Base-by-base conservation (phyloP, 768 basidiomycete species). In the Boletus coccyginus region DNA sequence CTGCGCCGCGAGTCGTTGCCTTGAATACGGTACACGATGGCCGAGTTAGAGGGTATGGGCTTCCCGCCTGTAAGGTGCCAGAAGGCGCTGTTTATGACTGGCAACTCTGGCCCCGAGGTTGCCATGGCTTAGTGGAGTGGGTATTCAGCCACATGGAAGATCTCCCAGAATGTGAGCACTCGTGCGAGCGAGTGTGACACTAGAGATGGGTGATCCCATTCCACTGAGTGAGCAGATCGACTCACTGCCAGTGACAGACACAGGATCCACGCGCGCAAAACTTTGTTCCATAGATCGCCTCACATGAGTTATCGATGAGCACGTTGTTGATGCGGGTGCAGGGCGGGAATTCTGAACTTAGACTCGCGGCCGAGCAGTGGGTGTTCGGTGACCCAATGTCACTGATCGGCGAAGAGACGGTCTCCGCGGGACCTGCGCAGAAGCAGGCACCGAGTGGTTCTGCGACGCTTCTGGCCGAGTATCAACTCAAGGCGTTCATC, bases 61-160 rank as follows among this genome's bases (percentile, higher is more conserved):
- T 98, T 99, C 79, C 90, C 95, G 0, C 68, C 74, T 0, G 70
- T 94, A 10, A 82, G 94, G 24, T 94, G 91, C 69, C 88, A 96
- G 64, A 94, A 93, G 62, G 97, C 95, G 0, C 70, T 98, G 7
- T 77, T 96, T 10, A 94, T 93, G 0, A 98, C 94, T 0, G 92
- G 93, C 0, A 86, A 87, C 62, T 74, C 71, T 16, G 84, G 86
- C 55, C 75, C 88, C 0, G 91, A 95, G 58, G 80, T 77, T 0
- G 96, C 97, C 0, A 96, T 21, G 21, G 21, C 21, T 2, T 2
- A 21, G 21, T 96, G 94, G 87, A 93, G 56, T 99, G 96, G 96
- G 71, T 99, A 41, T 96, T 98, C 66, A 79, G 72, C 43, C 96
- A 98, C 70, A 92, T 95, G 91, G 95, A 98, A 1, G 97, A 98